A percentile compares a stretch with the other conserved stretches of the same genome.
phyloP scores from a whole-genome alignment of 2,329 filamentous ascomycete genomes.

The Hypoxylon sp. region DNA sequence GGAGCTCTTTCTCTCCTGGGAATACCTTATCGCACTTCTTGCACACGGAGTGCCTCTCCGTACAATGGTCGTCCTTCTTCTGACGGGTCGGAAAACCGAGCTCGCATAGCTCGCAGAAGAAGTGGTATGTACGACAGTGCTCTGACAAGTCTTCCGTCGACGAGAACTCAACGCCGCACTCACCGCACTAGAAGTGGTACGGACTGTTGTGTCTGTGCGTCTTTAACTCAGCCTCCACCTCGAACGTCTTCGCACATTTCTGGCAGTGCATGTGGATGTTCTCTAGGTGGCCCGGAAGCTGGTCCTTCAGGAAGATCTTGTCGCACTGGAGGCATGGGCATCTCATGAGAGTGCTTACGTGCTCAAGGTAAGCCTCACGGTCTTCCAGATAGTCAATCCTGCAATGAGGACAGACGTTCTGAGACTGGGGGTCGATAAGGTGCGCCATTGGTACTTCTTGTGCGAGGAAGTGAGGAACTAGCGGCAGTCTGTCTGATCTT shows the following conservation, averaged over 20 bases:
- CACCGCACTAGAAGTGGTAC: conserved; percentile 33
- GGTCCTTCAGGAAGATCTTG: conserved; percentile 10
- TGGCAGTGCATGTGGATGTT: conserved; percentile 12
- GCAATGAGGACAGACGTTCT: too few species aligned
- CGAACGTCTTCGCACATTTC: conserved; percentile 4
- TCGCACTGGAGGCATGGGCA: conserved; percentile 8
- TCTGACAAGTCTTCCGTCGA: neutral
- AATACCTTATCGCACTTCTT: too few species aligned
- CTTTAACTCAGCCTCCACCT: neutral
- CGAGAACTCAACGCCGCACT: conserved; percentile 31
- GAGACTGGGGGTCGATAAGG: too few species aligned
- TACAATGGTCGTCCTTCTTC: conserved; percentile 9
- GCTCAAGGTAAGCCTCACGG: too few species aligned
- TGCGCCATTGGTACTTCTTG: too few species aligned
- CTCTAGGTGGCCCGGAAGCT: conserved; percentile 15
- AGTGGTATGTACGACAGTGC: conserved; percentile 18
- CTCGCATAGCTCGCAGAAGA: conserved; percentile 18
- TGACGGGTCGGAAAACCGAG: conserved; percentile 6
- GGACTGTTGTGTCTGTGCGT: conserved; percentile 9
- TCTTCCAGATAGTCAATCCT: too few species aligned
- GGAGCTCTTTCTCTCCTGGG: too few species aligned
- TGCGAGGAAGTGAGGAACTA: too few species aligned
- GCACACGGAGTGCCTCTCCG: neutral
- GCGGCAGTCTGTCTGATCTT: too few species aligned
- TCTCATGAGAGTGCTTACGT: too few species aligned